phyloP scores from a whole-genome alignment of 805 yeast species.

The Spathaspora gorwiae region DNA sequence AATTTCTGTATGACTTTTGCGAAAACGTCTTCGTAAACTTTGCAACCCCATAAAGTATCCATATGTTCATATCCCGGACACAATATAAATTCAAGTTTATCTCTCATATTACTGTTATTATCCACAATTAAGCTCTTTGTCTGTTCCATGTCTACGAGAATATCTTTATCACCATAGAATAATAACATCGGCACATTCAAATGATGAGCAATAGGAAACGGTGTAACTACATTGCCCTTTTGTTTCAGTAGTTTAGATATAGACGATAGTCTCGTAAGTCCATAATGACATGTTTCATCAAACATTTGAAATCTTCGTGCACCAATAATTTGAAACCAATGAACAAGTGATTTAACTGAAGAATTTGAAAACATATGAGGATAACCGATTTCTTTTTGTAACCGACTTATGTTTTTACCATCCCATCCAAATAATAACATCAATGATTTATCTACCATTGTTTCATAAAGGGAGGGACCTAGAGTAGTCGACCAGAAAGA shows the following conservation, averaged over 20 bases:
- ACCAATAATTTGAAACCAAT: slow-evolving; percentile 30
- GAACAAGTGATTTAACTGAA: slow-evolving; percentile 24
- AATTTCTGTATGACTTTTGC: slow-evolving; percentile 12
- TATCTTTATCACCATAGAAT: slow-evolving; percentile 26
- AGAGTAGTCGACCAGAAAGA: slow-evolving; percentile 23
- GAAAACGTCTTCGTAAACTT: slow-evolving; percentile 23
- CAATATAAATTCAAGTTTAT: slow-evolving; percentile 14
- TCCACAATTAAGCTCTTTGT: slow-evolving; percentile 19
- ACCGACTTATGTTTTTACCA: slow-evolving; percentile 16
- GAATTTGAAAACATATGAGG: slow-evolving; percentile 28
- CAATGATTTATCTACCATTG: slow-evolving; percentile 21
- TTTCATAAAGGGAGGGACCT: slow-evolving; percentile 18
- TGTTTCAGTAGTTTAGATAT: slow-evolving; percentile 12
- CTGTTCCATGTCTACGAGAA: slow-evolving; percentile 24
- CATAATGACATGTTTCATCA: slow-evolving; percentile 23
- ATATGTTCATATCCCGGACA: slow-evolving; percentile 28
- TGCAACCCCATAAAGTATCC: slow-evolving; percentile 28
- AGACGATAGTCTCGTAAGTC: slow-evolving; percentile 18
- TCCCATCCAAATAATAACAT: slow-evolving; percentile 25
- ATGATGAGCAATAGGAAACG: slow-evolving; percentile 27
- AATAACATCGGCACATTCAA: slow-evolving; percentile 24
- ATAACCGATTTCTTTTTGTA: slow-evolving; percentile 24
- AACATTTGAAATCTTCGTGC: slow-evolving; percentile 29
- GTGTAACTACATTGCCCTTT: slow-evolving; percentile 18
- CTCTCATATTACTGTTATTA: slow-evolving; percentile 19